Conservation (phyloP, 1,139 yeast genomes). For the Debaryomyces fabryi region DNA sequence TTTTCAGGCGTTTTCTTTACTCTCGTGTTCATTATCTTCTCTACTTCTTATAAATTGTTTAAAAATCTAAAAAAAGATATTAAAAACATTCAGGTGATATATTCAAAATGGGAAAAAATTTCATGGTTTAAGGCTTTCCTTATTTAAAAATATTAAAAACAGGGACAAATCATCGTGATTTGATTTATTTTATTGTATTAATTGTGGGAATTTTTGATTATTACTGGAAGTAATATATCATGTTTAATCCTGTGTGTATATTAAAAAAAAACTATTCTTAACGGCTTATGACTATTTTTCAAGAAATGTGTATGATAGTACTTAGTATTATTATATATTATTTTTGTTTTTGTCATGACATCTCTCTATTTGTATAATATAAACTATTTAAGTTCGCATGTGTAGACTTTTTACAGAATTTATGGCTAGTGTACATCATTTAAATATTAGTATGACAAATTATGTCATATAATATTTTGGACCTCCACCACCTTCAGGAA, state of each 20-base stretch:
- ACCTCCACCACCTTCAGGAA: conserved; percentile 98
- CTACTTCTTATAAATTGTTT: conserved; percentile 7
- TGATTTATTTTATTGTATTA: conserved; percentile 4
- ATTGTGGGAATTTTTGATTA: conserved; percentile 3
- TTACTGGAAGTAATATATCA: conserved; percentile 1
- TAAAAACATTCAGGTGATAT: conserved; percentile 4
- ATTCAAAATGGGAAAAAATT: conserved; percentile 5
- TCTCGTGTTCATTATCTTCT: conserved; percentile 3
- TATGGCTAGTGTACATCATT: neutral
- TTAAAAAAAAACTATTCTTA: conserved; percentile 8
- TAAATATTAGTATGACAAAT: conserved; percentile 6
- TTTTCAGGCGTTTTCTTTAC: conserved; percentile 4
- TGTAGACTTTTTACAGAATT: neutral
- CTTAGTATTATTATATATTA: conserved; percentile 4
- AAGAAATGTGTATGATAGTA: conserved; percentile 3
- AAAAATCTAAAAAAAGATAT: conserved; percentile 7
- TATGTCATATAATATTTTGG: conserved; percentile 87
- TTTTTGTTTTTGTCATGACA: conserved; percentile 6
- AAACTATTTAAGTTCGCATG: neutral
- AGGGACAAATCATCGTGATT: conserved; percentile 2
- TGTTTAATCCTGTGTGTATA: conserved; percentile 7
- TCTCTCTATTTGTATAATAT: conserved; percentile 9
- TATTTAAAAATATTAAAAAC: neutral
- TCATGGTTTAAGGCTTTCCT: conserved; percentile 2
- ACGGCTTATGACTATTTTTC: conserved; percentile 7